phyloP scores from a whole-genome alignment of 139 green algal species.

The Eudorina sp. region DNA sequence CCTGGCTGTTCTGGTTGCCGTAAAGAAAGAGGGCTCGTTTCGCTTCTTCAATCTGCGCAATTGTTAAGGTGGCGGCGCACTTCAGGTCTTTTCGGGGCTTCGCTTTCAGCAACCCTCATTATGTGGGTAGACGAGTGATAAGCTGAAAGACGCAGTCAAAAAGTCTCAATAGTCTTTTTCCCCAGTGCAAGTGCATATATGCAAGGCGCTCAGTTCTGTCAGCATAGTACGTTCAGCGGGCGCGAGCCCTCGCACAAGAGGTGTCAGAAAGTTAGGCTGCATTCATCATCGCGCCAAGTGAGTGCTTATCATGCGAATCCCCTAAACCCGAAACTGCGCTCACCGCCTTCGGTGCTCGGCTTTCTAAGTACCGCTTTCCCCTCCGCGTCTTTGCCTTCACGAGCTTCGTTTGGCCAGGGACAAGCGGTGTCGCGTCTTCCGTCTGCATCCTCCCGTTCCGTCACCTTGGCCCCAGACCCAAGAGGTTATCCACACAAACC shows the following conservation, averaged over 20 bases:
- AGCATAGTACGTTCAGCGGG: constrained; percentile 39
- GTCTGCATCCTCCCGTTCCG: not conserved
- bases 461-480: not conserved
- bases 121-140: too few species aligned
- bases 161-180: too few species aligned
- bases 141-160: too few species aligned
- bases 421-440: constrained; percentile 20
- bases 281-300: constrained; percentile 9
- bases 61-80: not conserved
- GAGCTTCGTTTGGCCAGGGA: constrained; percentile 58
- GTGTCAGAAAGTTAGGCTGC: constrained; percentile 58
- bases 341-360: constrained; percentile 85
- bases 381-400: constrained; percentile 81
- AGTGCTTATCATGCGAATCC: not conserved
- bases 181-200: constrained; percentile 5
- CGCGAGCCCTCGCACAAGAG: constrained; percentile 47
- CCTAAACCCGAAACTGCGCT: not conserved
- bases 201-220: constrained; percentile 38
- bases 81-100: too few species aligned
- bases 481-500: not conserved
- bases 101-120: too few species aligned
- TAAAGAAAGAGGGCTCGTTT: constrained; percentile 81
- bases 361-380: constrained; percentile 77
- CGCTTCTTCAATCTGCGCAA: constrained; percentile 82
- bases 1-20: constrained; percentile 80